Conservation (phyloP, 2,329 filamentous ascomycete genomes). For the Phyllosticta citribraziliensis region DNA sequence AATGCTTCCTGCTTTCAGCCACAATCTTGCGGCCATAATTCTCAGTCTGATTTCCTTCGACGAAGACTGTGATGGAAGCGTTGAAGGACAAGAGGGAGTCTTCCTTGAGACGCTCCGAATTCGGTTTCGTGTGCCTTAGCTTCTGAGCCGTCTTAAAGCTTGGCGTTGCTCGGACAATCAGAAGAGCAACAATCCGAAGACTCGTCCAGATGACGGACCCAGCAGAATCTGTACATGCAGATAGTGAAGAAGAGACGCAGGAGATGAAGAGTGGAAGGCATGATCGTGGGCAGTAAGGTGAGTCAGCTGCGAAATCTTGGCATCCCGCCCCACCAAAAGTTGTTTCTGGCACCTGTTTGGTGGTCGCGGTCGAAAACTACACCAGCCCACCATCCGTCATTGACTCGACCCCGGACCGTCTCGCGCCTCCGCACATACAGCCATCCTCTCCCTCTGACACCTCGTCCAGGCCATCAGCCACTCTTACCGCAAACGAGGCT, state of each 20-base stretch:
- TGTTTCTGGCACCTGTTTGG: not conserved
- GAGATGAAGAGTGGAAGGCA: not conserved
- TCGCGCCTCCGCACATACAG: not conserved
- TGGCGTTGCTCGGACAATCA: not conserved
- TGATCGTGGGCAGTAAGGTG: not conserved
- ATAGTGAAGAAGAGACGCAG: not conserved
- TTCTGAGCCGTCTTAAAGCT: not conserved
- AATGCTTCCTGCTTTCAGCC: too few species aligned
- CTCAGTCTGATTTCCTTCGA: too few species aligned
- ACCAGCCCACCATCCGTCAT: not conserved
- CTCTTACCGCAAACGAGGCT: not conserved
- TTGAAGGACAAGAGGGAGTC: too few species aligned
- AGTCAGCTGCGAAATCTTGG: slow-evolving; percentile 6
- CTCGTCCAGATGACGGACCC: not conserved
- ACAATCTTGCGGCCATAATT: too few species aligned
- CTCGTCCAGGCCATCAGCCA: not conserved
- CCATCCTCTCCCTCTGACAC: not conserved
- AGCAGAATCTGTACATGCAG: not conserved
- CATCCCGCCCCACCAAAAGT: slow-evolving; percentile 8
- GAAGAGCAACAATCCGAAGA: not conserved
- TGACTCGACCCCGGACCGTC: not conserved
- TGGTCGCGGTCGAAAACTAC: not conserved
- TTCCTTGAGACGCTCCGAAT: not conserved
- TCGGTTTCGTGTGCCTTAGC: not conserved
- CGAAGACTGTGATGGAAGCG: too few species aligned